Conservation (phyloP, 2,329 filamentous ascomycete species). For the Colletotrichum gloeosporioides region DNA sequence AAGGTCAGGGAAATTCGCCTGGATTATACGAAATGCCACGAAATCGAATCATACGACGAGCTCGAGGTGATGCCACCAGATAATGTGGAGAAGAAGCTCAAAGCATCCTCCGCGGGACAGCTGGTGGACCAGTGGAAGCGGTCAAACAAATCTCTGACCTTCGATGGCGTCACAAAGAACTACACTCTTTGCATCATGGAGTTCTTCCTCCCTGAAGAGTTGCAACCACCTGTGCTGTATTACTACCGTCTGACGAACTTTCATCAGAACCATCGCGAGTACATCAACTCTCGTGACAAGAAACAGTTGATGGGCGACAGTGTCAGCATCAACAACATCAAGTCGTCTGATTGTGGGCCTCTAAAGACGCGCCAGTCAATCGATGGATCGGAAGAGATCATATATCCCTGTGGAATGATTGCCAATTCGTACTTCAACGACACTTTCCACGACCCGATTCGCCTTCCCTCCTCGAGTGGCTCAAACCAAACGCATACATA, state of each 20-base stretch:
- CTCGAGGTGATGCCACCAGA: slow-evolving; percentile 3
- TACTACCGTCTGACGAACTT: neutral
- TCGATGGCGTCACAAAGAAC: neutral
- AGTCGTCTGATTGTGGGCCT: neutral
- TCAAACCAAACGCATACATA: neutral
- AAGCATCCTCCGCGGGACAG: neutral
- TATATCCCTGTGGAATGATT: neutral
- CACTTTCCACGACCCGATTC: neutral
- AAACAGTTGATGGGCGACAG: neutral
- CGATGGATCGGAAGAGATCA: neutral
- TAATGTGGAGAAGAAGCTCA: neutral
- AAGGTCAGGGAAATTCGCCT: neutral
- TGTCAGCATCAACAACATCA: neutral
- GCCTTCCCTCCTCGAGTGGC: neutral
- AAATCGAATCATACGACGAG: neutral
- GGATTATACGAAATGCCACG: neutral
- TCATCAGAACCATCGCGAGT: neutral
- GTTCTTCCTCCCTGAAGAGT: neutral
- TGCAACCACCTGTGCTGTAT: neutral
- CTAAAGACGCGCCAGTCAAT: neutral
- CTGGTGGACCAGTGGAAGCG: neutral
- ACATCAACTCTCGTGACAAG: neutral
- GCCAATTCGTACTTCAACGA: slow-evolving; percentile 4
- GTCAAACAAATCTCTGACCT: neutral
- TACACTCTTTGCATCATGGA: neutral